phyloP scores from a whole-genome alignment of 352 stramenopile species.

The Phytopythium chamaehyphon region DNA sequence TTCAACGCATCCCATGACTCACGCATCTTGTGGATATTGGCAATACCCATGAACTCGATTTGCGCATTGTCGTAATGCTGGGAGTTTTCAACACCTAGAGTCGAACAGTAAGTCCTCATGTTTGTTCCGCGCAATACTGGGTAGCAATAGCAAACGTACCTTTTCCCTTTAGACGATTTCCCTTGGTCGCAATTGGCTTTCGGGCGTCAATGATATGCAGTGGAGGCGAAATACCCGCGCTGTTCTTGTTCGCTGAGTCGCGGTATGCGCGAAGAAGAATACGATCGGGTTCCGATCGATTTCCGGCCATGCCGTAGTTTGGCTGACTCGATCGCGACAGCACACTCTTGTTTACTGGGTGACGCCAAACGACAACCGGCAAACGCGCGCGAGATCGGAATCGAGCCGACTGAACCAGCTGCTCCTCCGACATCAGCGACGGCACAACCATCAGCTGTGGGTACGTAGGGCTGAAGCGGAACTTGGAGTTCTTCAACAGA shows the following conservation, averaged over 20 bases:
- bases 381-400: conserved; percentile 93
- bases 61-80: conserved; percentile 95
- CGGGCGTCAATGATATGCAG: conserved; percentile 85
- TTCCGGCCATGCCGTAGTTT: conserved; percentile 95
- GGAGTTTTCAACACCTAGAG: conserved; percentile 93
- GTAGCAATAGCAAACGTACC: conserved; percentile 28
- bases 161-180: conserved; percentile 83
- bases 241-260: conserved; percentile 81
- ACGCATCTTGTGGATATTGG: conserved; percentile 99
- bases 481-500: conserved; percentile 88
- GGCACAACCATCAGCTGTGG: conserved; percentile 94
- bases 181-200: conserved; percentile 77
- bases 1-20: conserved; percentile 90
- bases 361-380: conserved; percentile 91
- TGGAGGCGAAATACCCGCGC: conserved; percentile 54
- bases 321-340: conserved; percentile 95
- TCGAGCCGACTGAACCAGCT: conserved; percentile 81
- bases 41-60: conserved; percentile 98
- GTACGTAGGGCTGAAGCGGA: conserved; percentile 93
- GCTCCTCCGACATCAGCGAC: conserved; percentile 90
- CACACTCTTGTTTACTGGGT: conserved; percentile 88
- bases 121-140: no score
- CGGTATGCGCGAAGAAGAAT: conserved; percentile 83
- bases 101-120: conserved; percentile 1
- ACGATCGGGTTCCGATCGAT: conserved; percentile 91